Evolutionary conservation across 2,329 filamentous ascomycete species (phyloP), one percentile per base, ranked within the genome.

Genomic region (Ophiocordyceps robertsii): DNA sequence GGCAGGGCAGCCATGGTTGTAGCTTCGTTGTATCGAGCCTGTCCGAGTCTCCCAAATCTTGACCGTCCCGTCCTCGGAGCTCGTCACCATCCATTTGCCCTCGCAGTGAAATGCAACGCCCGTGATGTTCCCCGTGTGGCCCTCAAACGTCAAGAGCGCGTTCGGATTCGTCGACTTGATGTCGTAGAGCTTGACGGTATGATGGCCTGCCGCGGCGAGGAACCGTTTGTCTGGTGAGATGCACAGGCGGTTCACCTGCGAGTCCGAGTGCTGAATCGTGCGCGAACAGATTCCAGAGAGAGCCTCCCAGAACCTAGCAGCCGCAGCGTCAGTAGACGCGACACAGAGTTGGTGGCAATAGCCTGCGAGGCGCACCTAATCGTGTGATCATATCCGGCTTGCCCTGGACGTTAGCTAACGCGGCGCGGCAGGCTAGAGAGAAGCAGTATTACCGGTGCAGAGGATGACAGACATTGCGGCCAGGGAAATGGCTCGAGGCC

Each of bases 31-130:
- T 43, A 96, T 79, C 44, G 75, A 80, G 38, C 86, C 90, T 12
- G 75, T 84, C 38, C 89, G 72, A 6, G 88, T 95, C 60, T 95
- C 90, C 89, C 89, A 95, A 49, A 95, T 94, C 70, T 94, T 94
- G 57, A 95, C 89, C 1, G 87, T 94, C 54, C 89, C 86, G 58
- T 98, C 92, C 63, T 98, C 92, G 38, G 86, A 94, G 62, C 84
- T 93, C 10, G 92, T 98, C 16, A 96, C 92, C 85, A 98, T 95
- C 92, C 92, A 98, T 67, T 98, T 98, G 11, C 90, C 89, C 63
- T 98, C 92, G 61, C 90, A 96, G 62, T 98, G 92, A 60, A 98
- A 98, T 11, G 89, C 89, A 38, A 98, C 85, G 37, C 92, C 92
- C 0, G 92, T 98, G 58, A 98, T 82, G 56, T 98, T 98, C 51